phyloP scores from a whole-genome alignment of 1,284 basidiomycete genomes.

The Thecaphora thlaspeos region DNA sequence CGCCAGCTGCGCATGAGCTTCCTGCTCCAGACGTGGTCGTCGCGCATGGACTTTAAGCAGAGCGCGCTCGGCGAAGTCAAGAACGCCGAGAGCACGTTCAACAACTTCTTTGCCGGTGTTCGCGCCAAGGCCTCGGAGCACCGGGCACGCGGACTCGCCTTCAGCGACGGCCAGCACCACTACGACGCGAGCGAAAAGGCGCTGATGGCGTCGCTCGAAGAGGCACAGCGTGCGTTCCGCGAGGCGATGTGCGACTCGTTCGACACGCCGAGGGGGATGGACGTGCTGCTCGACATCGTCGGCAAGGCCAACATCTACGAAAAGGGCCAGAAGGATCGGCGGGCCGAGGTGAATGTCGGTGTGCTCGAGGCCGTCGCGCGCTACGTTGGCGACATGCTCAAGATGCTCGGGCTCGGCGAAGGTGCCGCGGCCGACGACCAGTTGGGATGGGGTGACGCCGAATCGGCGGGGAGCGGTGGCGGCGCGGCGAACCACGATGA shows the following conservation, averaged over 20 bases:
- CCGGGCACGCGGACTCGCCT: conserved; percentile 55
- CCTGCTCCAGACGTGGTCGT: conserved; percentile 86
- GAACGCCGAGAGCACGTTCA: conserved; percentile 79
- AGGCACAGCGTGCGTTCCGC: conserved; percentile 77
- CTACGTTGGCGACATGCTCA: conserved; percentile 86
- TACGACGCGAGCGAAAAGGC: conserved; percentile 48
- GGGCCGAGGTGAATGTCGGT: conserved; percentile 66
- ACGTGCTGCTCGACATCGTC: conserved; percentile 76
- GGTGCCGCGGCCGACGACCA: conserved; percentile 60
- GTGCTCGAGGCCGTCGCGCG: conserved; percentile 73
- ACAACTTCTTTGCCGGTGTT: conserved; percentile 90
- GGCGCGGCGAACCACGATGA: conserved; percentile 69
- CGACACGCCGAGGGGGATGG: conserved; percentile 84
- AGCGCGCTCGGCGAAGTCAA: conserved; percentile 81
- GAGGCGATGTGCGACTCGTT: conserved; percentile 94
- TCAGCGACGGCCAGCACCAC: conserved; percentile 61
- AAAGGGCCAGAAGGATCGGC: conserved; percentile 39
- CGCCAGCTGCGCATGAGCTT: conserved; percentile 93
- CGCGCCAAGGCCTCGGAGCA: conserved; percentile 70
- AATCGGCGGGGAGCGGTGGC: conserved; percentile 13
- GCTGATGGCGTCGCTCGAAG: conserved; percentile 65
- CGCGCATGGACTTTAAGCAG: conserved; percentile 91
- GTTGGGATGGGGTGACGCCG: conserved; percentile 50
- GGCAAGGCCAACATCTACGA: conserved; percentile 89
- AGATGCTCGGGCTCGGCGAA: conserved; percentile 92